These are phyloP conservation scores for Xylaria curta DNA, from an alignment of 495 filamentous ascomycete species.

Conservation along the genomic window DNA sequence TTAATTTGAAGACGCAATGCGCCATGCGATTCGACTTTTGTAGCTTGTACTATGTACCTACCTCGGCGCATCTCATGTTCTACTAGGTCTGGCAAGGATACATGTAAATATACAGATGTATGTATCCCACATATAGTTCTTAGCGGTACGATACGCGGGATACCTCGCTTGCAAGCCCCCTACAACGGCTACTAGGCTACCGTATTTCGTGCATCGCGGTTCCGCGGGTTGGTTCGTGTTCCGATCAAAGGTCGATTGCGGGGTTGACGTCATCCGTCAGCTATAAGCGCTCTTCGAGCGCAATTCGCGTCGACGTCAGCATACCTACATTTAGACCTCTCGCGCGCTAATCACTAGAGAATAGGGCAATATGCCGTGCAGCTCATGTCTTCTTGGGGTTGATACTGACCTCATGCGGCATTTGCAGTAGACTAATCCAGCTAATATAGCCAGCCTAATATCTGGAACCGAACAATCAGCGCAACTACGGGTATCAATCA, in stretches of 20 bases:
- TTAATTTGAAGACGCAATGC: neutral
- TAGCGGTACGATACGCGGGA: neutral
- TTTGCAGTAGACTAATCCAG: neutral
- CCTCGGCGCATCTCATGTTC: slow-evolving; percentile 6
- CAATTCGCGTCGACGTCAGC: slow-evolving; percentile 3
- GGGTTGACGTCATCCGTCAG: slow-evolving; percentile 4
- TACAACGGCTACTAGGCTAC: neutral
- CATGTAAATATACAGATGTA: neutral
- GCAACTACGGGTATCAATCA: no score
- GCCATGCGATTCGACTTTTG: neutral
- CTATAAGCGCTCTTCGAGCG: neutral
- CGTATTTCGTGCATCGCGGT: slow-evolving; percentile 8
- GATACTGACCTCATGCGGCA: neutral
- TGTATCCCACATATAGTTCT: neutral
- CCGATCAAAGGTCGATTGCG: neutral
- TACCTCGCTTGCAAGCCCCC: neutral
- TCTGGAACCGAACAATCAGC: no score
- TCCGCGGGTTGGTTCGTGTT: neutral
- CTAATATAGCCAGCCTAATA: no score
- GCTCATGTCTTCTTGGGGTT: neutral
- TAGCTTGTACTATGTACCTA: neutral
- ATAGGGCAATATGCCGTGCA: neutral
- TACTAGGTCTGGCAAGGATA: neutral
- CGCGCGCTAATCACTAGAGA: neutral
- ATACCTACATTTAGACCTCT: neutral